Conservation (phyloP, 352 stramenopile species). For the Salisapilia sapeloensis region DNA sequence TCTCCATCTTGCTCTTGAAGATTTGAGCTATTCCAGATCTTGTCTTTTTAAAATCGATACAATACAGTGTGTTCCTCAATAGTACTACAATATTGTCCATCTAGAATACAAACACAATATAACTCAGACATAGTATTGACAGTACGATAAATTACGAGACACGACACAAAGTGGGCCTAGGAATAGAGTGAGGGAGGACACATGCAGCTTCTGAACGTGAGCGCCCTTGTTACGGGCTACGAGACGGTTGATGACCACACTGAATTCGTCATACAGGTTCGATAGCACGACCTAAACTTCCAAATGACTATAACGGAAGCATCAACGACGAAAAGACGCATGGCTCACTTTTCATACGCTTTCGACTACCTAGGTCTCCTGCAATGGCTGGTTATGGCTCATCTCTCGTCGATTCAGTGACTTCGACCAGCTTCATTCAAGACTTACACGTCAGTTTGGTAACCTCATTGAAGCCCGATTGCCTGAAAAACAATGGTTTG, state of each 20-base stretch:
- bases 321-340: not conserved
- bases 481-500: constrained; percentile 81
- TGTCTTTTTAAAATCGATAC: too few species aligned
- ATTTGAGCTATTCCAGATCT: not conserved
- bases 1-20: not conserved
- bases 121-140: not conserved
- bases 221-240: constrained; percentile 63
- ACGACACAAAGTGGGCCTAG: not conserved
- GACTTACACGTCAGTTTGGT: constrained; percentile 48
- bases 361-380: constrained; percentile 34
- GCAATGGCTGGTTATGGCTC: constrained; percentile 64
- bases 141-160: too few species aligned
- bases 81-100: too few species aligned
- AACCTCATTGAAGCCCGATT: constrained; percentile 49
- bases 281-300: not conserved
- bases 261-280: constrained; percentile 65
- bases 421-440: constrained; percentile 75
- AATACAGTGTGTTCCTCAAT: too few species aligned
- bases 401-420: constrained; percentile 76
- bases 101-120: not conserved
- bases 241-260: constrained; percentile 75
- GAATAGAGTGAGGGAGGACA: constrained; percentile 1
- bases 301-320: not conserved
- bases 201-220: constrained; percentile 61
- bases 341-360: not conserved